phyloP scores from a whole-genome alignment of 176 grass and related monocot genomes.

The Hordeum vulgare region MorexV3_pseudomolecules_assembly NC_058521.1:529411536-529412035 shows the following conservation, averaged over 20 bases:
- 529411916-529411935: too few relatives aligned
- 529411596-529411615: background rate
- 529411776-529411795: background rate
- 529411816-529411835: background rate
- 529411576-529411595: background rate
- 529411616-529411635: background rate
- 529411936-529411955: too few relatives aligned
- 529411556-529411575: constrained; percentile 2
- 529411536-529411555: constrained; percentile 25
- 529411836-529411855: too few relatives aligned
- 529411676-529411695: background rate
- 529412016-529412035: background rate
- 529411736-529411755: background rate
- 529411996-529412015: too few relatives aligned
- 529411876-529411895: too few relatives aligned
- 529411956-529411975: too few relatives aligned
- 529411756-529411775: background rate
- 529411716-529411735: background rate
- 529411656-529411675: background rate
- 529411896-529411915: too few relatives aligned
- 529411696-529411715: background rate
- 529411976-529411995: too few relatives aligned
- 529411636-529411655: background rate
- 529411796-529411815: background rate
- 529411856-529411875: too few relatives aligned